Evolutionary conservation across 2,329 filamentous ascomycete genomes (phyloP).

Genomic region (Aquanectria penicillioides): DNA sequence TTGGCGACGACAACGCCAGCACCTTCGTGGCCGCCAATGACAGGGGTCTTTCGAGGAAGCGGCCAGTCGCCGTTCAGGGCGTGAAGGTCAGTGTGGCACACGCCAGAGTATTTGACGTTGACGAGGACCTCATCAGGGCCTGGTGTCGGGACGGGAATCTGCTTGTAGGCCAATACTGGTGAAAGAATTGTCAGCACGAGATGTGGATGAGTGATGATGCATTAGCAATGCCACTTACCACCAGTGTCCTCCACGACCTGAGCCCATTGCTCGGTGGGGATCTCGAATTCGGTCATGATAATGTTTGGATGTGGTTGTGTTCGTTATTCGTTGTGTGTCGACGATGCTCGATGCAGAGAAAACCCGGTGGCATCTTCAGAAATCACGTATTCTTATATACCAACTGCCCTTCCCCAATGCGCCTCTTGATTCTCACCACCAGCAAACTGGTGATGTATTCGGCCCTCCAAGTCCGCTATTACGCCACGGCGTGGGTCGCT

Average conservation of each 20-base stretch:
- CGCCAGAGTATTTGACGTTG: slow-evolving; percentile 20
- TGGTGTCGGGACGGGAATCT: slow-evolving; percentile 8
- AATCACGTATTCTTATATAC: slow-evolving; percentile 4
- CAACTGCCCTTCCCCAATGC: neutral
- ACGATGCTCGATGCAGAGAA: neutral
- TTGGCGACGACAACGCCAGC: slow-evolving; percentile 16
- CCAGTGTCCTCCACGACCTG: slow-evolving; percentile 20
- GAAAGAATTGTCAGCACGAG: neutral
- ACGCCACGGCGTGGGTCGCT: neutral
- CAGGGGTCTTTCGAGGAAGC: slow-evolving; percentile 9
- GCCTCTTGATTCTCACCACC: neutral
- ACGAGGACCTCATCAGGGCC: slow-evolving; percentile 20
- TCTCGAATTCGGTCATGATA: slow-evolving; percentile 14
- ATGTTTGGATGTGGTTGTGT: neutral
- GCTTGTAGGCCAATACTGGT: slow-evolving; percentile 6
- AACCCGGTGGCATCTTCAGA: neutral
- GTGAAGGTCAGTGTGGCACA: slow-evolving; percentile 22
- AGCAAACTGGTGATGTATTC: slow-evolving; percentile 11
- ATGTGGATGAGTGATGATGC: neutral
- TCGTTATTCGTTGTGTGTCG: neutral
- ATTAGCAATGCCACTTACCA: neutral
- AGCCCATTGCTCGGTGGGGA: slow-evolving; percentile 22
- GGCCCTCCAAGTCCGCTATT: slow-evolving; percentile 4
- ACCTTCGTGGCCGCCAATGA: slow-evolving; percentile 21
- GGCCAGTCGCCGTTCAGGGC: slow-evolving; percentile 22